These are phyloP conservation scores for Phialemoniopsis sp. DNA, from an alignment of 2,329 filamentous ascomycete species.

Conservation along the genomic window DNA sequence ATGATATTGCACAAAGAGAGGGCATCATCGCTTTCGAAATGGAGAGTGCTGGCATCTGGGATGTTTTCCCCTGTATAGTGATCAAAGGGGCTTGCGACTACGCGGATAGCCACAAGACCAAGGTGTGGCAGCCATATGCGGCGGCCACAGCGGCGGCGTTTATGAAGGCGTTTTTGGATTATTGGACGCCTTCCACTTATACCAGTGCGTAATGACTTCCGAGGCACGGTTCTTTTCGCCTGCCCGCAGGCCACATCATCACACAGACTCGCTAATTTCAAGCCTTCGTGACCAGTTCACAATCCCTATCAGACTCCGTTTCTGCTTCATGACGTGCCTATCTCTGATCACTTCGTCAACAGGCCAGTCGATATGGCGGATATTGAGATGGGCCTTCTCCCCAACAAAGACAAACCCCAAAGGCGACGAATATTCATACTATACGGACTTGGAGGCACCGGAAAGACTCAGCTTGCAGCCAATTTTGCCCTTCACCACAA, in stretches of 20 bases:
- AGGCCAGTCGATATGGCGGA: constrained; percentile 9
- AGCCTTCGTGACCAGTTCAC: constrained; percentile 5
- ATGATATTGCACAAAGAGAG: constrained; percentile 19
- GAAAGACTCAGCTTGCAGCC: constrained; percentile 12
- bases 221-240: no score
- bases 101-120: constrained; percentile 30
- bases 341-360: constrained; percentile 13
- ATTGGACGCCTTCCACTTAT: neutral
- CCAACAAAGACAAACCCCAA: constrained; percentile 2
- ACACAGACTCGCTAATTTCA: constrained; percentile 4
- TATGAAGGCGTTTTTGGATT: constrained; percentile 11
- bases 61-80: constrained; percentile 26
- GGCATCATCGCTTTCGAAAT: constrained; percentile 26
- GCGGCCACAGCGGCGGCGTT: constrained; percentile 21
- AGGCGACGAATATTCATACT: constrained; percentile 10
- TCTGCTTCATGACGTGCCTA: constrained; percentile 10
- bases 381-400: constrained; percentile 12
- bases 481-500: constrained; percentile 15
- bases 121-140: constrained; percentile 26
- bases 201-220: no score
- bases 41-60: constrained; percentile 25
- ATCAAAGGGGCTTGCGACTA: constrained; percentile 33
- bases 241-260: no score
- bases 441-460: constrained; percentile 11
- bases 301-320: constrained; percentile 10